phyloP scores from a whole-genome alignment of 768 basidiomycete genomes.

The Dioszegia aurantiaca region DNA sequence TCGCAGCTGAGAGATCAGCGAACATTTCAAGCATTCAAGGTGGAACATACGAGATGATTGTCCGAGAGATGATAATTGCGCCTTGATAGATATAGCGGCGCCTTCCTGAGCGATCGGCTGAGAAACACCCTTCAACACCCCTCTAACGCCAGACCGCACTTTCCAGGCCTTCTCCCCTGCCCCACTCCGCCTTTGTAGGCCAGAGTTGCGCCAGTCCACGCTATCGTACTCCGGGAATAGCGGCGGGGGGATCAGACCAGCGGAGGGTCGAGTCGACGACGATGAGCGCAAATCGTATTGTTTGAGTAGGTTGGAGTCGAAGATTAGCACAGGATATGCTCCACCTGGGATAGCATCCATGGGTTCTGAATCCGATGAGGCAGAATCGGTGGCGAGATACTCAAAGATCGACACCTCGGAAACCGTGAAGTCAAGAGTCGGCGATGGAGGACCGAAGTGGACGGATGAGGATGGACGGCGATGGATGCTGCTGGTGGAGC shows the following conservation, averaged over 20 bases:
- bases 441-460: conserved; percentile 13
- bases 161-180: conserved; percentile 45
- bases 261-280: not conserved
- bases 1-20: conserved; percentile 2
- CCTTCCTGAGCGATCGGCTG: conserved; percentile 13
- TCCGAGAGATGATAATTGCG: not conserved
- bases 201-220: conserved; percentile 44
- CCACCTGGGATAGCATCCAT: conserved; percentile 35
- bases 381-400: conserved; percentile 29
- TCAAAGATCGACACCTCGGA: conserved; percentile 44
- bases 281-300: conserved; percentile 57
- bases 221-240: conserved; percentile 45
- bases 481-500: not conserved
- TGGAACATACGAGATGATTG: not conserved
- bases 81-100: conserved; percentile 13
- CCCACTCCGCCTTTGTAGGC: conserved; percentile 23
- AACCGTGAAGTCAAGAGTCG: conserved; percentile 17
- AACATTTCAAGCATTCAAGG: not conserved
- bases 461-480: conserved; percentile 16
- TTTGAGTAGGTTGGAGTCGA: conserved; percentile 64
- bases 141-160: conserved; percentile 33
- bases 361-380: conserved; percentile 12
- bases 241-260: not conserved
- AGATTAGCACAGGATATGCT: conserved; percentile 64
- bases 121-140: conserved; percentile 29